Percentiles rank a stretch among this genome's conserved stretches.
Evolutionary conservation across 163 green algal genomes (phyloP).

Genomic region (Prototheca cutis): DNA sequence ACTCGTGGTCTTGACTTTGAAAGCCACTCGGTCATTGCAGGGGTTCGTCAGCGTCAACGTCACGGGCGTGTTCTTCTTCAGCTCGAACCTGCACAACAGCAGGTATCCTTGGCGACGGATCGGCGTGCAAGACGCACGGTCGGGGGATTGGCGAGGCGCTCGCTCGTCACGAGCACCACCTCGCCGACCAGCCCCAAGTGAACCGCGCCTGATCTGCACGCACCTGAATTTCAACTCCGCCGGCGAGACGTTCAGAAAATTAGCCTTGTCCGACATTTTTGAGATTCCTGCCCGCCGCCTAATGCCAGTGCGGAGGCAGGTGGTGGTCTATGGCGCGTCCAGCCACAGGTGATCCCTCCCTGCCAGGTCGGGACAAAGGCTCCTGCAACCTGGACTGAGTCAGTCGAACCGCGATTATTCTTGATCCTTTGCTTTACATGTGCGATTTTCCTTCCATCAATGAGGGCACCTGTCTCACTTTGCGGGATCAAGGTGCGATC

Average conservation of each 20-base stretch:
- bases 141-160: neutral
- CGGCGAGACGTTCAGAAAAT: slow-evolving; percentile 12
- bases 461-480: no score
- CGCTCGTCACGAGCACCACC: neutral
- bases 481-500: no score
- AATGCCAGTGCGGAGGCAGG: no score
- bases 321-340: no score
- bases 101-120: neutral
- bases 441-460: no score
- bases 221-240: slow-evolving; percentile 24
- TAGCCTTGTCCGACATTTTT: slow-evolving; percentile 11
- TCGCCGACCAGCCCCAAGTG: neutral
- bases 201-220: neutral
- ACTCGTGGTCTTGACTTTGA: slow-evolving; percentile 77
- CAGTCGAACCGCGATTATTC: no score
- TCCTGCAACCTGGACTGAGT: no score
- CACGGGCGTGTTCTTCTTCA: slow-evolving; percentile 62
- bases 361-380: no score
- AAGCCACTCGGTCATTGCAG: slow-evolving; percentile 41
- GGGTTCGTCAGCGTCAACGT: slow-evolving; percentile 58
- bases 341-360: no score
- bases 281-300: no score
- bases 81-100: slow-evolving; percentile 35
- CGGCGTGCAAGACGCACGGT: neutral
- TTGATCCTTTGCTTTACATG: no score